Evolutionary conservation across 306 rosid species (phyloP).

Genomic region (Ziziphus jujuba): DNA sequence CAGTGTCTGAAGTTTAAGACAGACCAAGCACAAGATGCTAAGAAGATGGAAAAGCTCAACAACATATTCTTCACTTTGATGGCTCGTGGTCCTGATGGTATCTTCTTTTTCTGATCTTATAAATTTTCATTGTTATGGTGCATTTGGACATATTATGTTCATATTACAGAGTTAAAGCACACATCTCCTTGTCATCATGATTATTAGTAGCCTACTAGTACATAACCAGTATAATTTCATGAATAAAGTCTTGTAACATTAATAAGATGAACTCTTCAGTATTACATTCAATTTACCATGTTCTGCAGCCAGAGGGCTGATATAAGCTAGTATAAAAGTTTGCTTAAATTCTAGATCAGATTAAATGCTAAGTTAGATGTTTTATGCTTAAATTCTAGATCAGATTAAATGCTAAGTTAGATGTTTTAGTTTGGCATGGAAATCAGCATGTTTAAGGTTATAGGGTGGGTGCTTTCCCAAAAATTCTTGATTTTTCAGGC

Average conservation of each 20-base stretch:
- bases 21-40: slow-evolving; percentile 92
- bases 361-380: no score
- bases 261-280: neutral
- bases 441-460: no score
- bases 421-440: no score
- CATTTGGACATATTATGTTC: neutral
- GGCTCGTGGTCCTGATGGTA: slow-evolving; percentile 96
- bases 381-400: no score
- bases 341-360: no score
- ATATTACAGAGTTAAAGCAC: neutral
- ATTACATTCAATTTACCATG: neutral
- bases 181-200: neutral
- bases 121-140: slow-evolving; percentile 8
- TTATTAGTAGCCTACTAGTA: neutral
- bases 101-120: slow-evolving; percentile 20
- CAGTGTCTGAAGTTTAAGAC: slow-evolving; percentile 94
- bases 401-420: no score
- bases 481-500: no score
- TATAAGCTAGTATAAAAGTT: neutral
- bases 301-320: neutral
- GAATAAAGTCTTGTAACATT: neutral
- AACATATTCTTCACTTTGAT: slow-evolving; percentile 88
- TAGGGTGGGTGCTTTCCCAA: no score
- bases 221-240: neutral
- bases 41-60: slow-evolving; percentile 82